Evolutionary conservation across 768 basidiomycete species (phyloP).

Genomic region (Pleurotus ostreatus): DNA sequence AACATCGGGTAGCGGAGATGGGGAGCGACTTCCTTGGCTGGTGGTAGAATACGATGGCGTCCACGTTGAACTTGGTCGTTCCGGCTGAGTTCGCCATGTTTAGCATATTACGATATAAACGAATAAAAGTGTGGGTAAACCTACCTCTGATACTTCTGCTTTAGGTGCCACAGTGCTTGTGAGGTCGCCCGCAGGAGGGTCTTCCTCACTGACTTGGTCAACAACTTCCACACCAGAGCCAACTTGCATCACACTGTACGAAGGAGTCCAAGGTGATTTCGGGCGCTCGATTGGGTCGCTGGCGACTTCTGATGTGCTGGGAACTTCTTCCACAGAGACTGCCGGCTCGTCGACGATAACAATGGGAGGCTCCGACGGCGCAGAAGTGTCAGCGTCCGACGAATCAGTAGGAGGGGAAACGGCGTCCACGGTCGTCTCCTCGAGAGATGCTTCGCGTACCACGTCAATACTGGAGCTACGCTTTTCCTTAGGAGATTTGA

Average conservation of each 20-base stretch:
- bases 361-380: background rate
- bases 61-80: constrained; percentile 27
- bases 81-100: background rate
- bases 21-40: constrained; percentile 23
- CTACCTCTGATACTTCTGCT: too few relatives aligned
- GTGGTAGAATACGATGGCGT: constrained; percentile 35
- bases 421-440: background rate
- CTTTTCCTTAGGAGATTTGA: background rate
- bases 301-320: background rate
- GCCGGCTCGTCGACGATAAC: background rate
- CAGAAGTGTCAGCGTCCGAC: background rate
- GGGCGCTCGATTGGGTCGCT: constrained; percentile 32
- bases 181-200: constrained; percentile 3
- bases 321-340: background rate
- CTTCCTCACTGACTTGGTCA: constrained; percentile 13
- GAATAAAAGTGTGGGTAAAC: too few relatives aligned
- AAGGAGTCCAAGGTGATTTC: constrained; percentile 49
- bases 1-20: constrained; percentile 7
- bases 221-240: constrained; percentile 20
- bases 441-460: background rate
- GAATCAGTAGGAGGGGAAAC: background rate
- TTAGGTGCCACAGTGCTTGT: background rate
- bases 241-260: constrained; percentile 46
- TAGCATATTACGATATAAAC: too few relatives aligned
- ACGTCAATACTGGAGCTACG: background rate